Evolutionary conservation across 2,329 filamentous ascomycete genomes (phyloP).

Genomic region (Pseudogymnoascus pannorum): DNA sequence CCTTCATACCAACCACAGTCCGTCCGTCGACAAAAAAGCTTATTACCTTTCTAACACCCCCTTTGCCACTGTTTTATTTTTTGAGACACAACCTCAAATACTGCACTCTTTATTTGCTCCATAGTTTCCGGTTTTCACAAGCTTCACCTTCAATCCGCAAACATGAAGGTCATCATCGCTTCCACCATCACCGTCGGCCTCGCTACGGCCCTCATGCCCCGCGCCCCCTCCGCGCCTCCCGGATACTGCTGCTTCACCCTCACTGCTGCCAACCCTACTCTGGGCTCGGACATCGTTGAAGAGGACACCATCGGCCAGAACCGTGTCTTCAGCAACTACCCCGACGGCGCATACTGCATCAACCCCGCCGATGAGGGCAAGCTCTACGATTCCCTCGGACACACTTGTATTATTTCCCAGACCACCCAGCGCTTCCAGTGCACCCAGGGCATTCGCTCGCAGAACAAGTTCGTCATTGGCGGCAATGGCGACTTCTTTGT

Average conservation of each 20-base stretch:
- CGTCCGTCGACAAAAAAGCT: neutral
- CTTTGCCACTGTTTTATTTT: neutral
- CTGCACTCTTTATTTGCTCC: neutral
- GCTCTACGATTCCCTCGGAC: conserved; percentile 18
- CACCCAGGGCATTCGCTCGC: conserved; percentile 12
- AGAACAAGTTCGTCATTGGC: conserved; percentile 18
- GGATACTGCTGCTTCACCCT: conserved; percentile 23
- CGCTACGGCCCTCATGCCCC: conserved; percentile 17
- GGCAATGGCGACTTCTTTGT: conserved; percentile 18
- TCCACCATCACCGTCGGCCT: conserved; percentile 13
- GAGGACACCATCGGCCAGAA: conserved; percentile 22
- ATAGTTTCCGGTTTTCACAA: neutral
- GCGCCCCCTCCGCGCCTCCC: conserved; percentile 13
- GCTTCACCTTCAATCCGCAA: neutral
- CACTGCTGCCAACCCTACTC: conserved; percentile 17
- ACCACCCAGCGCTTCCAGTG: conserved; percentile 22
- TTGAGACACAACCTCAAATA: neutral
- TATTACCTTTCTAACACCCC: neutral
- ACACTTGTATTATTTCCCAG: conserved; percentile 22
- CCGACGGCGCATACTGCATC: conserved; percentile 20
- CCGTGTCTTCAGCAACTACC: conserved; percentile 21
- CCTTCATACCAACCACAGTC: conserved; percentile 2
- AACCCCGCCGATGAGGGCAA: conserved; percentile 11
- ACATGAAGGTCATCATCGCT: conserved; percentile 9
- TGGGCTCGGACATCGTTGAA: conserved; percentile 16